phyloP scores from a whole-genome alignment of 2,329 filamentous ascomycete species.

The Fusarium pseudonygamai region DNA sequence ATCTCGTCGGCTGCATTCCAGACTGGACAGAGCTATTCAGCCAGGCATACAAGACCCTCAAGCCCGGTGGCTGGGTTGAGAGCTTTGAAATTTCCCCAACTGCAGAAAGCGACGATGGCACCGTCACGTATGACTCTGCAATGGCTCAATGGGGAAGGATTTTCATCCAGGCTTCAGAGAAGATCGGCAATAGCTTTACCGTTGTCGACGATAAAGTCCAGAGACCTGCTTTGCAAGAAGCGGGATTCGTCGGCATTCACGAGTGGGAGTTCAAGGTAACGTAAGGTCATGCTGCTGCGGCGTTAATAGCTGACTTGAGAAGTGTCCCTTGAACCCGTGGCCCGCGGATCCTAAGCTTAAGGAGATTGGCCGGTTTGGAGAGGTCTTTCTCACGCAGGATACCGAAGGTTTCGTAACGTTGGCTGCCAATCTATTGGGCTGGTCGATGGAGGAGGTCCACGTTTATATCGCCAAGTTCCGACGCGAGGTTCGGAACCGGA shows the following conservation, averaged over 20 bases:
- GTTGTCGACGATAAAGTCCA: not conserved
- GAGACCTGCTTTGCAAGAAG: not conserved
- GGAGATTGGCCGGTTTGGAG: not conserved
- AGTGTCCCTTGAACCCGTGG: not conserved
- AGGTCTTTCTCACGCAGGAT: not conserved
- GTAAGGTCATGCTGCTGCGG: fast-evolving
- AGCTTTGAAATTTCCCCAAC: not conserved
- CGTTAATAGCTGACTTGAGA: fast-evolving
- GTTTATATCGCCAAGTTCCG: not conserved
- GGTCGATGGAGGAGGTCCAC: not conserved
- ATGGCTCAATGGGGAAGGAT: not conserved
- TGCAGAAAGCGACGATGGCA: not conserved
- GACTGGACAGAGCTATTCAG: not conserved
- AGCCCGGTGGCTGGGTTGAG: not conserved
- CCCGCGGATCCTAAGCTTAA: not conserved
- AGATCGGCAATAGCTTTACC: not conserved
- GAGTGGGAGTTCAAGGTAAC: not conserved
- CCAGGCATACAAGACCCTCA: not conserved
- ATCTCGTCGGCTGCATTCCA: not conserved
- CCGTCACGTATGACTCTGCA: not conserved
- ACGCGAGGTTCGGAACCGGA: not conserved
- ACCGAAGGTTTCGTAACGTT: not conserved
- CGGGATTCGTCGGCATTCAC: not conserved
- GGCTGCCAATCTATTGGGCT: not conserved
- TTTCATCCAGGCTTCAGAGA: not conserved